Evolutionary conservation across 306 rosid species (phyloP).

Genomic region (Calophaca sinica): DNA sequence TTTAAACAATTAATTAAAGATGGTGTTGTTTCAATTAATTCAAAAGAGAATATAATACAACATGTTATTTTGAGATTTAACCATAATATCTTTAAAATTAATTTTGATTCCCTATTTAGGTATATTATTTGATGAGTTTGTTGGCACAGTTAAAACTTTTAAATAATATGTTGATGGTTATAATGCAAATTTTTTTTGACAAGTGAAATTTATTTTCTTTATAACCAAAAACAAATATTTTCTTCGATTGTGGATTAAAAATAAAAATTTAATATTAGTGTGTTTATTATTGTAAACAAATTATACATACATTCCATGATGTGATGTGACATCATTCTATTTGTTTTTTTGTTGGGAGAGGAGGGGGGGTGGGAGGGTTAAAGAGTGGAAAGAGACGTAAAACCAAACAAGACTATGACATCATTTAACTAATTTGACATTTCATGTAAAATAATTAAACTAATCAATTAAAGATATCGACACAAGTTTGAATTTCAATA

Average conservation of each 20-base stretch:
- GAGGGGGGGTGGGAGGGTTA: too few species aligned
- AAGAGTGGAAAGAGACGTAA: conserved; percentile 4
- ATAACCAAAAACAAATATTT: not conserved
- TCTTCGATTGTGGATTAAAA: not conserved
- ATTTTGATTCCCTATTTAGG: not conserved
- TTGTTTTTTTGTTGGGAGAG: too few species aligned
- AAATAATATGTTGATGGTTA: not conserved
- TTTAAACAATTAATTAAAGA: too few species aligned
- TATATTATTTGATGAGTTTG: too few species aligned
- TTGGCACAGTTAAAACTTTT: too few species aligned
- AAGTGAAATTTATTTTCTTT: too few species aligned
- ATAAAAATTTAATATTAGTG: not conserved
- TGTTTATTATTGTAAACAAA: not conserved
- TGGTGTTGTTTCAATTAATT: too few species aligned
- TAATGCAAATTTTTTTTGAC: not conserved
- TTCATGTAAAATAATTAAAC: not conserved
- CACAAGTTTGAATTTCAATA: not conserved
- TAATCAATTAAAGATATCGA: not conserved
- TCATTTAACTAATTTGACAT: not conserved
- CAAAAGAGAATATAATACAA: too few species aligned
- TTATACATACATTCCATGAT: not conserved
- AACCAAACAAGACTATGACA: conserved; percentile 16
- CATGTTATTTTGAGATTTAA: too few species aligned
- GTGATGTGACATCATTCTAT: not conserved
- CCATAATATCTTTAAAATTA: not conserved